A percentile compares a stretch with the other conserved stretches of the same genome.
Conservation (phyloP, 345 rosid species). For the Euclidium syriacum region DNA sequence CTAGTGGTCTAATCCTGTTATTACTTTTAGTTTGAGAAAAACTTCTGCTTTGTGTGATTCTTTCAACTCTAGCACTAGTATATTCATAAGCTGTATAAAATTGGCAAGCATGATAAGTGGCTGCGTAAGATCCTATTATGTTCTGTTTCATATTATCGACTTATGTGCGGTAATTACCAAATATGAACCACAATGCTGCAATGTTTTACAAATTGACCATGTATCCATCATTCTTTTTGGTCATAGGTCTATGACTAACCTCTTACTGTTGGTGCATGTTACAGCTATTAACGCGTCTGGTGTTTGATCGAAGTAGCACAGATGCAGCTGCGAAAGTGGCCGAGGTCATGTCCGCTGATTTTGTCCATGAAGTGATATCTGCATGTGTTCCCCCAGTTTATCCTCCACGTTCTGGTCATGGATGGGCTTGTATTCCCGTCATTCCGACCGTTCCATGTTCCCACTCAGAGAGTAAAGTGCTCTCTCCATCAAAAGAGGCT, state of each 20-base stretch:
- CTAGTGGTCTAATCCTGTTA: neutral
- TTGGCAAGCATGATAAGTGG: neutral
- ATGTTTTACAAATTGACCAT: neutral
- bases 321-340: slow-evolving; percentile 98
- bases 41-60: neutral
- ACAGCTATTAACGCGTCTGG: slow-evolving; percentile 95
- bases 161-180: neutral
- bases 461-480: slow-evolving; percentile 56
- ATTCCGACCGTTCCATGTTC: slow-evolving; percentile 47
- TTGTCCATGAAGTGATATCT: slow-evolving; percentile 95
- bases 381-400: slow-evolving; percentile 98
- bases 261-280: slow-evolving; percentile 29
- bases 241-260: neutral
- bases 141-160: neutral
- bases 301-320: slow-evolving; percentile 88
- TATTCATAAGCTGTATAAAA: neutral
- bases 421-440: slow-evolving; percentile 96
- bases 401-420: slow-evolving; percentile 92
- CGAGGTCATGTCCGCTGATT: slow-evolving; percentile 91
- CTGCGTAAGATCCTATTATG: neutral
- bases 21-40: neutral
- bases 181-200: neutral
- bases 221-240: neutral
- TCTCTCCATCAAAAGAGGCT: slow-evolving; percentile 67
- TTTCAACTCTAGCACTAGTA: neutral